Evolutionary conservation across 78 protist genomes (phyloP).

Genomic region (Paratrimastix pyriformis): DNA sequence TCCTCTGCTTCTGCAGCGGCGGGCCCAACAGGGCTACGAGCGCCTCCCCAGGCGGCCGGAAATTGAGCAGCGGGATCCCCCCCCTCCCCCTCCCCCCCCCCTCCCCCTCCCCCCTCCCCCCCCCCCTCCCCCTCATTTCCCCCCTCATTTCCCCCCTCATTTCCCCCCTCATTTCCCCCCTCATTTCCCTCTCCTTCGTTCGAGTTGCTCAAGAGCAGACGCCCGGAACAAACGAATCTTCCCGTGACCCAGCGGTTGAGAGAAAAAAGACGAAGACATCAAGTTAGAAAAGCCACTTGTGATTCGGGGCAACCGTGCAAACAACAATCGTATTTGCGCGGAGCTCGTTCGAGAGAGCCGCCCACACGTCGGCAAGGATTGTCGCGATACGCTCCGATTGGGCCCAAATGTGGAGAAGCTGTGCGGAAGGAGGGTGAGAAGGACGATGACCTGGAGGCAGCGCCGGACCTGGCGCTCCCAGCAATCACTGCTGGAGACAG

Average conservation of each 20-base stretch:
- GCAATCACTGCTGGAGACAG: background rate
- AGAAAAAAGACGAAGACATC: background rate
- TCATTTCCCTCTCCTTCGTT: background rate
- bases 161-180: background rate
- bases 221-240: background rate
- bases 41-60: too few species aligned
- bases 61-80: too few species aligned
- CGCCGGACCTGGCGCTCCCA: too few species aligned
- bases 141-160: background rate
- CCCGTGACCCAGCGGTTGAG: background rate
- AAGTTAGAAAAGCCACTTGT: conserved; percentile 7
- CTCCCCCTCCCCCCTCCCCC: background rate
- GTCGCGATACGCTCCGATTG: background rate
- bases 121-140: background rate
- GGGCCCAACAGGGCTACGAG: too few species aligned
- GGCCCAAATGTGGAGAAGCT: conserved; percentile 13
- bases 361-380: background rate
- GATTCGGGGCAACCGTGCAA: conserved; percentile 4
- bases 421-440: too few species aligned
- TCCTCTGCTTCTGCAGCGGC: too few species aligned
- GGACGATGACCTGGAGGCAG: too few species aligned
- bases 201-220: background rate
- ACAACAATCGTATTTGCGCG: conserved; percentile 10
- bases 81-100: too few species aligned
- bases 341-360: background rate